Evolutionary conservation across 768 basidiomycete species (phyloP).

Genomic region (Lactarius psammicola): DNA sequence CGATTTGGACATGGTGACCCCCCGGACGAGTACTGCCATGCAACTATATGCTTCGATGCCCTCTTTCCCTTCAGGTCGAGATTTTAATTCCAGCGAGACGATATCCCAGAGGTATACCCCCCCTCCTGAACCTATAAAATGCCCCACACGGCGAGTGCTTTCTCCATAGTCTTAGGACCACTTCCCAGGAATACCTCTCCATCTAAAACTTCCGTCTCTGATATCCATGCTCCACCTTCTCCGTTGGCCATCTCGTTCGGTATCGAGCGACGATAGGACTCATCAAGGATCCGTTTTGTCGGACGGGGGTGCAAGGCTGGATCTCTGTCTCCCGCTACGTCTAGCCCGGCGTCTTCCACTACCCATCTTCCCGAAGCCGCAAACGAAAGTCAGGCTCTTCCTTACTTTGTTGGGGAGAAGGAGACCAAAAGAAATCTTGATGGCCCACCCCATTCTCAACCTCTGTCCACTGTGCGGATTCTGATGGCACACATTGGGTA

Average conservation of each 20-base stretch:
- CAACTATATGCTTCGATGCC: slow-evolving; percentile 4
- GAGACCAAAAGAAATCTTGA: slow-evolving; percentile 2
- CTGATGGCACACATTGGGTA: slow-evolving; percentile 29
- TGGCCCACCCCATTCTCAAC: slow-evolving; percentile 12
- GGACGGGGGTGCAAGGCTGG: slow-evolving; percentile 5
- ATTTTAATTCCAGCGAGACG: slow-evolving; percentile 8
- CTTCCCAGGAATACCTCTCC: slow-evolving; percentile 16
- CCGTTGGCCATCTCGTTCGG: slow-evolving; percentile 22
- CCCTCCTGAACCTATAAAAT: slow-evolving; percentile 25
- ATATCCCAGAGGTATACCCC: slow-evolving; percentile 5
- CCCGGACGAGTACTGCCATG: slow-evolving; percentile 3
- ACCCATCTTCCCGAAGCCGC: slow-evolving; percentile 21
- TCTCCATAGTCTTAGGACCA: slow-evolving; percentile 9
- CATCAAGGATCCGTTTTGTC: slow-evolving; percentile 6
- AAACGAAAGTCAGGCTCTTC: slow-evolving; percentile 11
- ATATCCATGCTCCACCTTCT: slow-evolving; percentile 17
- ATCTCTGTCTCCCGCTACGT: slow-evolving; percentile 15
- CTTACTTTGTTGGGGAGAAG: slow-evolving; percentile 7
- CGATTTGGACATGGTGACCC: slow-evolving; percentile 21
- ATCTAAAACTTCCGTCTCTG: neutral
- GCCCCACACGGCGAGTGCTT: slow-evolving; percentile 1
- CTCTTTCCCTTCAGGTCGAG: slow-evolving; percentile 11
- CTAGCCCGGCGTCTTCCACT: slow-evolving; percentile 17
- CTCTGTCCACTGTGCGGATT: slow-evolving; percentile 24
- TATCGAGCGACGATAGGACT: slow-evolving; percentile 5